Percentiles rank a stretch among this genome's conserved stretches.
These are phyloP conservation scores for Leccinum variabile DNA, from an alignment of 1,284 basidiomycete genomes.

Conservation along the genomic window DNA sequence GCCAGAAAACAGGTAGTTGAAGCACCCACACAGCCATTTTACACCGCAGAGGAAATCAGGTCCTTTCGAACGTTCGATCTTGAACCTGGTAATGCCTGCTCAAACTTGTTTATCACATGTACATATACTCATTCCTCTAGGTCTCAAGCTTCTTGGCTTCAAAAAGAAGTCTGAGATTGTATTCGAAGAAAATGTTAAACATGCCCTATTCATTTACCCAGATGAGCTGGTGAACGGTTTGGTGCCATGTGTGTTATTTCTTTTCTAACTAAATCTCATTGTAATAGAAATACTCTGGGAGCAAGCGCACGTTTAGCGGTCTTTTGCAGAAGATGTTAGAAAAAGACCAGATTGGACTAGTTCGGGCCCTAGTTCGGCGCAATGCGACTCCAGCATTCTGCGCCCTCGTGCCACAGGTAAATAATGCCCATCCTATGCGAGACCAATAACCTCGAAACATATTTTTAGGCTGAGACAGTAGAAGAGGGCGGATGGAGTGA, in stretches of 20 bases:
- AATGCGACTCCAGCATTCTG: conserved; percentile 82
- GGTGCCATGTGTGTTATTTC: neutral
- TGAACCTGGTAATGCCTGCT: conserved; percentile 60
- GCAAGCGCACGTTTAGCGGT: conserved; percentile 88
- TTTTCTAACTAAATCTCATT: neutral
- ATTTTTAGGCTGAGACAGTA: conserved; percentile 63
- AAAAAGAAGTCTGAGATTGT: conserved; percentile 70
- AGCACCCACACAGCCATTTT: conserved; percentile 69
- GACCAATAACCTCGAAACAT: neutral
- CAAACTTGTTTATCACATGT: neutral
- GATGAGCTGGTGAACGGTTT: conserved; percentile 71
- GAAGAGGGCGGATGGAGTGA: conserved; percentile 77
- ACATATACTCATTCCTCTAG: conserved; percentile 33
- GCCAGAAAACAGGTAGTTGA: conserved; percentile 5
- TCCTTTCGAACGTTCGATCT: conserved; percentile 79
- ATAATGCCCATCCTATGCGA: conserved; percentile 6
- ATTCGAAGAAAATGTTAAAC: conserved; percentile 90
- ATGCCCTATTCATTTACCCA: conserved; percentile 90
- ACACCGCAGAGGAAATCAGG: conserved; percentile 80
- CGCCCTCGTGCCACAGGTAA: conserved; percentile 84
- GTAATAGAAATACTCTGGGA: conserved; percentile 77
- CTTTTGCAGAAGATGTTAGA: conserved; percentile 82
- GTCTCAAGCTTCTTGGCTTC: conserved; percentile 91
- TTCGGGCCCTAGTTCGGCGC: conserved; percentile 67
- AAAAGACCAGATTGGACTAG: conserved; percentile 83